Base-by-base conservation (phyloP, 148 eudicot genomes). In the Spergularia marina region DNA sequence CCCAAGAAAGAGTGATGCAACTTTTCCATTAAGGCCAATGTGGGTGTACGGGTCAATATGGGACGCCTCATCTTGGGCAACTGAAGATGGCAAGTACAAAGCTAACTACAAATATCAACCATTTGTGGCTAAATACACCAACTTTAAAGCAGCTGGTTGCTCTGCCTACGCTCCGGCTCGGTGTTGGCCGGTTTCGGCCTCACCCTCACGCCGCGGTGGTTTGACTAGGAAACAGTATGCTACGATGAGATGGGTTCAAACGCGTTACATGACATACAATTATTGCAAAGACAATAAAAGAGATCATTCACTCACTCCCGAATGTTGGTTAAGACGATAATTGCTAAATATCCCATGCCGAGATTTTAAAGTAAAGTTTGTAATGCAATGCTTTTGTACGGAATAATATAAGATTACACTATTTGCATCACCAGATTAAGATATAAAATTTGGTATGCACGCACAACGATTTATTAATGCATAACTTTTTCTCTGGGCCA, bases 61-160 rank as follows among this genome's bases (percentile, higher is more conserved):
- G 98, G 98, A 94, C 82, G 98, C 98, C 18, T 94, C 98, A 10
- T 90, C 97, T 20, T 94, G 98, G 98, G 98, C 98, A 5, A 94
- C 98, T 0, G 98, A 94, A 70, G 78, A 90, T 67, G 98, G 98
- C 0, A 94, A 84, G 78, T 94, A 94, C 87, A 94, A 90, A 67
- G 97, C 96, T 13, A 89, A 94, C 68, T 94, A 94, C 62, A 77
- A 73, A 10, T 94, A 94, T 80, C 97, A 94, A 74, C 98, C 98
- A 7, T 94, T 94, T 44, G 80, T 90, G 2, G 97, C 89, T 6
- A 83, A 81, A 62, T 94, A 86, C 85, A 84, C 78, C 5, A 89
- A 91, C 52, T 94, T 94, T 76, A 91, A 90, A 63, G 89, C 90
- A 1, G 68, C 70, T 11, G 98, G 98, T 63, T 94, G 98, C 84